A percentile compares a stretch with the other conserved stretches of the same genome.
These are phyloP conservation scores for Zoysia matrella DNA, from an alignment of 202 grass and related monocot species.

Conservation along the genomic window DNA sequence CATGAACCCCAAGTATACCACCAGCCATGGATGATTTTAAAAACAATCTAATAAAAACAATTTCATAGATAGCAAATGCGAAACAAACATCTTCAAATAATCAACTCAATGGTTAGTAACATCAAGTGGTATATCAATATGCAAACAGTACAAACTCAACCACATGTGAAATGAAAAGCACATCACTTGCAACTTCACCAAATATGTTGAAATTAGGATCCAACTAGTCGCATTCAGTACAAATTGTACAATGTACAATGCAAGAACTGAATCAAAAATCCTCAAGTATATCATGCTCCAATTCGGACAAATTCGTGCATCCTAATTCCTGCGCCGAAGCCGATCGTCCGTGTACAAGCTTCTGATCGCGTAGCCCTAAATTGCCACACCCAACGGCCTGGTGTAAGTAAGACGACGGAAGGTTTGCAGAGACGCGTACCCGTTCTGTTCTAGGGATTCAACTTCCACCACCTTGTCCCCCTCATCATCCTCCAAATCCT, in stretches of 20 bases:
- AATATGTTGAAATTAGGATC: not conserved
- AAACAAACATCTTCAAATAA: not conserved
- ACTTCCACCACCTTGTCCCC: slow-evolving; percentile 31
- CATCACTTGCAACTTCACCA: not conserved
- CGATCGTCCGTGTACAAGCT: not conserved
- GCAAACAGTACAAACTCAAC: no score
- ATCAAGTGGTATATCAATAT: no score
- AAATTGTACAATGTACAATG: not conserved
- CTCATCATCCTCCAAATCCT: slow-evolving; percentile 8
- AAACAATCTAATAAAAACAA: not conserved
- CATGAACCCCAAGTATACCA: not conserved
- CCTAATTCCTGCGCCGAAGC: not conserved
- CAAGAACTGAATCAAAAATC: not conserved
- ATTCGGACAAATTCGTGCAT: slow-evolving; percentile 20
- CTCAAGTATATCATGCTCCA: not conserved
- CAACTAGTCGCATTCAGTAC: not conserved
- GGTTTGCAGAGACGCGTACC: slow-evolving; percentile 1
- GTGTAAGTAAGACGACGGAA: not conserved
- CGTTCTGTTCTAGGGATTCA: slow-evolving; percentile 14
- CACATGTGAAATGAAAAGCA: no score
- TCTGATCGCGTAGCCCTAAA: slow-evolving; percentile 2
- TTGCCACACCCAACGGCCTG: not conserved
- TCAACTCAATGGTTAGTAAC: not conserved
- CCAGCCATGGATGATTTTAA: not conserved
- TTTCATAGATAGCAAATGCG: not conserved